A percentile compares a stretch with the other conserved stretches of the same genome.
phyloP scores from a whole-genome alignment of 176 grass and related monocot species.

The Hsuehochloa calcarea region DNA sequence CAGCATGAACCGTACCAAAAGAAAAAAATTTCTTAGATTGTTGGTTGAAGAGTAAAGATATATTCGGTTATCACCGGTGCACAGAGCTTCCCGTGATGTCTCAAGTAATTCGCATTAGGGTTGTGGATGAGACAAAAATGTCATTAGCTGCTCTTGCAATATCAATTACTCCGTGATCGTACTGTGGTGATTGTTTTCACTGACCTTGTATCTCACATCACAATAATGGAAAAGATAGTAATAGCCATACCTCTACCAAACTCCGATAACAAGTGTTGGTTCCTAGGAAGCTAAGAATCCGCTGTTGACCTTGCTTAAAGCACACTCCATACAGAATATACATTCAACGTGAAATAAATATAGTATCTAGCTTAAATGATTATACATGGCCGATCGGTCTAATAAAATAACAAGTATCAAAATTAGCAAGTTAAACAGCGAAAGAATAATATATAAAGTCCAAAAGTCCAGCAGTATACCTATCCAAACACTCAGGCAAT shows the following conservation, averaged over 20 bases:
- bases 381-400: no score
- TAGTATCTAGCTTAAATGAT: no score
- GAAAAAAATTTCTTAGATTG: neutral
- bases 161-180: neutral
- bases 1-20: neutral
- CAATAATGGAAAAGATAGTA: neutral
- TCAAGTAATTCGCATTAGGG: neutral
- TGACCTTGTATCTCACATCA: neutral
- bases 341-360: no score
- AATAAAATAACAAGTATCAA: no score
- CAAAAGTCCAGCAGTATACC: no score
- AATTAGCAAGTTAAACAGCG: no score
- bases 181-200: neutral
- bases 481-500: no score
- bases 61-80: neutral
- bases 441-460: no score
- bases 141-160: neutral
- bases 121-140: neutral
- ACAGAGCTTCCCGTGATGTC: neutral
- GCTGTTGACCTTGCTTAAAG: neutral
- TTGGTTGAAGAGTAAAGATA: slow-evolving; percentile 18
- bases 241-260: neutral
- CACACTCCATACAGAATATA: no score
- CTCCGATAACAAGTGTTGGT: neutral
- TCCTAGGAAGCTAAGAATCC: neutral